A percentile compares a stretch with the other conserved stretches of the same genome.
phyloP scores from a whole-genome alignment of 345 rosid species.

The Eutrema japonicum region DNA sequence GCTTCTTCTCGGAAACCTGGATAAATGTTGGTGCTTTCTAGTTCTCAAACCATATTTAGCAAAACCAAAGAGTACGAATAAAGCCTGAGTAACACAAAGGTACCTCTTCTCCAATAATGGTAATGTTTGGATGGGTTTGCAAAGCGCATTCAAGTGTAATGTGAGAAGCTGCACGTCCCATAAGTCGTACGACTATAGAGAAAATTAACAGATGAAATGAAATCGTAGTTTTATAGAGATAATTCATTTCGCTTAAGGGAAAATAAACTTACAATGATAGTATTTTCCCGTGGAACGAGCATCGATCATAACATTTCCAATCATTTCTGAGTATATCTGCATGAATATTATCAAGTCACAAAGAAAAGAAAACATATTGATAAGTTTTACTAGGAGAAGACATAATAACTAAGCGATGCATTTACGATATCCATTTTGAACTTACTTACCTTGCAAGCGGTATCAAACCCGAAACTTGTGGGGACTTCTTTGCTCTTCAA shows the following conservation, averaged over 20 bases:
- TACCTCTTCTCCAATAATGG: slow-evolving; percentile 98
- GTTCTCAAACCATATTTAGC: slow-evolving; percentile 21
- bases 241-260: background rate
- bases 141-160: slow-evolving; percentile 96
- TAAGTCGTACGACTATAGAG: slow-evolving; percentile 85
- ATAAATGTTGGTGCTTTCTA: background rate
- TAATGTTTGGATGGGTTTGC: slow-evolving; percentile 96
- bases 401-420: background rate
- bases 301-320: slow-evolving; percentile 98
- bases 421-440: background rate
- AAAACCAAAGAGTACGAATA: background rate
- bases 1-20: slow-evolving; percentile 85
- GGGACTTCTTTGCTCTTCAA: slow-evolving; percentile 96
- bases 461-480: slow-evolving; percentile 92
- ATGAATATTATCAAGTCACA: slow-evolving; percentile 10
- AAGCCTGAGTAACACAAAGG: background rate
- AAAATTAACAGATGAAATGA: slow-evolving; percentile 36
- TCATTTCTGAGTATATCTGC: slow-evolving; percentile 97
- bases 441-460: slow-evolving; percentile 86
- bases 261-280: slow-evolving; percentile 76
- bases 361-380: background rate
- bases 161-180: slow-evolving; percentile 99
- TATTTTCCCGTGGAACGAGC: slow-evolving; percentile 98
- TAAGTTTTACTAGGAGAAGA: background rate
- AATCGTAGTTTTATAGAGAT: background rate